Base-by-base conservation (phyloP, 179 eudicot genomes). In the Drosera spatulata region DNA sequence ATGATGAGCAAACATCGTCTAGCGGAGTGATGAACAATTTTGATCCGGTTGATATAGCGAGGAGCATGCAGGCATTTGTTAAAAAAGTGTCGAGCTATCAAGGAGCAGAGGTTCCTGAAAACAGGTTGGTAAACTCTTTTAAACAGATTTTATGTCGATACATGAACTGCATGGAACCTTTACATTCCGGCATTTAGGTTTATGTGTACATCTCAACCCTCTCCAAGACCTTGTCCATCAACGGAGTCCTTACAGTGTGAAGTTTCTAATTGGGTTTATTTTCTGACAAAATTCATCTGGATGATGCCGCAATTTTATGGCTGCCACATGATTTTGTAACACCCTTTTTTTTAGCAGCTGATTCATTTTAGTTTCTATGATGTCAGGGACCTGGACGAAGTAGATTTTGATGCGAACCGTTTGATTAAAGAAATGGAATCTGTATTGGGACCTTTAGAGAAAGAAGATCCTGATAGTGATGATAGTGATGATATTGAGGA, bases 61-160 rank as follows among this genome's bases (percentile, higher is more conserved):
- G 86, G 52, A 82, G 87, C 48, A 86, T 91, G 96, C 80, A 88
- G 62, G 74, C 77, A 55, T 91, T 91, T 74, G 79, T 91, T 33
- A 68, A 78, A 4, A 88, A 85, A 56, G 77, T 85, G 61, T 85
- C 96, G 44, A 84, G 89, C 69, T 88, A 79, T 63, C 73, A 88
- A 70, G 98, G 98, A 64, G 98, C 95, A 39, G 98, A 91, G 67
- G 82, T 91, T 58, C 96, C 98, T 12, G 79, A 79, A 62, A 75
- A 80, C 80, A 84, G 95, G 97, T 85, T 14, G 58, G 39, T 7
- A 22, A 22, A 22, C 33, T 22, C 33, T 22, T 22, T 22, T 22
- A 22, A 22, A 22, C 33, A 22, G 33, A 22, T 22, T 22, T 22
- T 0, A 22, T 22, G 33, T 22, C 1, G 1, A 22, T 22, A 22